These are phyloP conservation scores for Venturia aucupariae DNA, from an alignment of 2,329 filamentous ascomycete genomes.

Conservation along the genomic window DNA sequence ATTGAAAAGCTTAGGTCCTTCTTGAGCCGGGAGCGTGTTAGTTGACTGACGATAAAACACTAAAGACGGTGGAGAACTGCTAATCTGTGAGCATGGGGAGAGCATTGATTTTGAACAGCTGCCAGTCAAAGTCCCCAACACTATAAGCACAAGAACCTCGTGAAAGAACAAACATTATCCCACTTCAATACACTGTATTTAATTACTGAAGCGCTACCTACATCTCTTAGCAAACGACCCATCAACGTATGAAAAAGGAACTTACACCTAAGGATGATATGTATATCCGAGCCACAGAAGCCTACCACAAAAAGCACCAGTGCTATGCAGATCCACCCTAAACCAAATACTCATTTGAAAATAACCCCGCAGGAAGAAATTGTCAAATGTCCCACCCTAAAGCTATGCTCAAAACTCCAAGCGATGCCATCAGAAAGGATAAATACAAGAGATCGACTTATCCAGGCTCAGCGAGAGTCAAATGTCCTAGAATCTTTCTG, in stretches of 20 bases:
- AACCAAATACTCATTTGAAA: neutral
- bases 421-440: neutral
- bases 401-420: neutral
- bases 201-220: neutral
- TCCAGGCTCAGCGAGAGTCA: neutral
- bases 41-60: too few species aligned
- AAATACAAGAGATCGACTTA: neutral
- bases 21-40: too few species aligned
- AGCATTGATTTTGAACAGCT: too few species aligned
- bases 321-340: neutral
- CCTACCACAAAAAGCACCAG: neutral
- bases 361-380: neutral
- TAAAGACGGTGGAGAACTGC: too few species aligned
- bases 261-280: neutral
- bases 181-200: neutral
- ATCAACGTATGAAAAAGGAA: neutral
- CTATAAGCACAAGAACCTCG: too few species aligned
- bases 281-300: neutral
- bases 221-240: neutral
- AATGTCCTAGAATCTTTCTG: neutral
- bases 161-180: too few species aligned
- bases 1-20: too few species aligned
- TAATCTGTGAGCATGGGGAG: too few species aligned
- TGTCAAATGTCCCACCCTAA: neutral
- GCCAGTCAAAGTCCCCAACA: too few species aligned